Evolutionary conservation across 345 rosid species (phyloP).

Genomic region (Heritiera fomes): DNA sequence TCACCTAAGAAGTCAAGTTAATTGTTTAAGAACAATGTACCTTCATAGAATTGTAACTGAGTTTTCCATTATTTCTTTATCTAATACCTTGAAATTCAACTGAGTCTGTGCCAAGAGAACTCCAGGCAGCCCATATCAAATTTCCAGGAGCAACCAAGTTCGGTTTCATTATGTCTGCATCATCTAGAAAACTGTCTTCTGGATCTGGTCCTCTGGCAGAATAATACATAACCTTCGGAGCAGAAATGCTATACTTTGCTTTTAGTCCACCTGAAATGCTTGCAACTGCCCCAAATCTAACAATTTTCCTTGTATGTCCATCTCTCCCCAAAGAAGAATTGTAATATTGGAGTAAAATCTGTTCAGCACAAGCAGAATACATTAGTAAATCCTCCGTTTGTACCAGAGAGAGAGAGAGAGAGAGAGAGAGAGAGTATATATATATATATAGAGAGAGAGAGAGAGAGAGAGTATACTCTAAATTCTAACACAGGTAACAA

Average conservation of each 20-base stretch:
- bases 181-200: constrained; percentile 60
- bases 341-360: constrained; percentile 83
- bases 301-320: constrained; percentile 42
- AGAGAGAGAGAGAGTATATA: not conserved
- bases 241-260: constrained; percentile 69
- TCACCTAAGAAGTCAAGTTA: constrained; percentile 55
- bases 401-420: not conserved
- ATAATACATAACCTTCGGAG: constrained; percentile 87
- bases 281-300: constrained; percentile 69
- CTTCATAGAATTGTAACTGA: not conserved
- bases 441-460: too few relatives aligned
- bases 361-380: constrained; percentile 27
- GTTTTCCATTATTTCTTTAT: not conserved
- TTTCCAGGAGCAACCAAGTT: constrained; percentile 93
- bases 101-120: constrained; percentile 81
- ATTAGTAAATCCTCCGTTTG: not conserved
- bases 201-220: constrained; percentile 99
- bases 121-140: constrained; percentile 98
- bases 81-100: constrained; percentile 79
- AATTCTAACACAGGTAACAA: not conserved
- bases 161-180: constrained; percentile 89
- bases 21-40: not conserved
- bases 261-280: constrained; percentile 75
- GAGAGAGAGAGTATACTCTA: not conserved
- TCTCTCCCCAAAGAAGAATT: constrained; percentile 77